Base-by-base conservation (phyloP, 129 eudicot genomes). In the Saussurea involucrata region DNA sequence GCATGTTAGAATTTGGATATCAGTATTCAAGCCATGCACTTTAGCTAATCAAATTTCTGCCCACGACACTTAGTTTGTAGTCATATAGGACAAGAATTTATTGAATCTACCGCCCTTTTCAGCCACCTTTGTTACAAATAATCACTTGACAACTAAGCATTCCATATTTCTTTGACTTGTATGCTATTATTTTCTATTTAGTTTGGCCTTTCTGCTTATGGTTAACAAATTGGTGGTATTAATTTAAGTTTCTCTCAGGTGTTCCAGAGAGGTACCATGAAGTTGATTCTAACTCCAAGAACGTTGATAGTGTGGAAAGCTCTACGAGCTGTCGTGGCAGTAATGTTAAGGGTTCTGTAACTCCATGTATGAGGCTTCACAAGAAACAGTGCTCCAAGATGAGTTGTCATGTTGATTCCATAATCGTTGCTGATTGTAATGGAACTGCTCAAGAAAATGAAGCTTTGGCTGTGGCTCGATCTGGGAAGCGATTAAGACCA, bases 401-500 rank as follows among this genome's bases (percentile, higher is more conserved):
- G 70, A 81, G 67, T 69, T 69, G 42, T 55, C 66, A 76, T 75
- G 78, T 53, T 63, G 76, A 69, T 66, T 33, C 37, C 72, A 72
- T 27, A 61, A 63, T 7, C 24, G 68, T 73, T 64, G 80, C 58
- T 53, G 44, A 31, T 60, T 28, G 72, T 33, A 68, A 6, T 68
- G 58, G 49, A 71, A 42, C 34, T 42, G n/a, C 66, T 34, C 81
- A 71, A 44, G 72, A 69, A 71, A 80, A 83, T 80, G 75, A 64
- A 71, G 82, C 53, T 32, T 64, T 53, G 76, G 8, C 24, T 82
- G 71, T 8, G 57, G 71, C 13, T 36, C 76, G 25, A 11, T 66
- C 81, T 72, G 63, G 80, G 81, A 90, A 93, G 85, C 92, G 87
- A 71, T n/a, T 6, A 71, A 85, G 98, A 76, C 75, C 71, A 75